Evolutionary conservation across 2,329 filamentous ascomycete genomes (phyloP).

Genomic region (Cryphonectria carpinicola): DNA sequence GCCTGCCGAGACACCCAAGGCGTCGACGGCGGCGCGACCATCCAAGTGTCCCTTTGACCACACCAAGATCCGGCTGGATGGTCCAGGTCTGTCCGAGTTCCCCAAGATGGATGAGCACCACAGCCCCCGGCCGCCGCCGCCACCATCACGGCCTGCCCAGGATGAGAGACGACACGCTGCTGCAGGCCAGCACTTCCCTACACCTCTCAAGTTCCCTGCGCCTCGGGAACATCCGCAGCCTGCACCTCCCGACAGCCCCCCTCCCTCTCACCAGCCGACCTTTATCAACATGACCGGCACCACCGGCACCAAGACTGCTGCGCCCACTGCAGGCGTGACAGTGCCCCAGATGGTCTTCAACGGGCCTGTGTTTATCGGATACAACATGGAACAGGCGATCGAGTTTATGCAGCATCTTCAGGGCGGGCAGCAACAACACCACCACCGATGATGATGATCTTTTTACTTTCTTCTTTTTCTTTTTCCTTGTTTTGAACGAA

Average conservation of each 20-base stretch:
- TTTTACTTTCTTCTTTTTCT: not conserved
- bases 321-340: slow-evolving; percentile 31
- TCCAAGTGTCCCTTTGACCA: slow-evolving; percentile 62
- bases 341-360: slow-evolving; percentile 81
- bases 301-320: slow-evolving; percentile 34
- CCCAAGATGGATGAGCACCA: slow-evolving; percentile 29
- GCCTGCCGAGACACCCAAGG: slow-evolving; percentile 32
- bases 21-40: slow-evolving; percentile 26
- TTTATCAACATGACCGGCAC: slow-evolving; percentile 53
- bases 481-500: not conserved
- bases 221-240: slow-evolving; percentile 33
- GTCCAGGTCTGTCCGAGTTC: slow-evolving; percentile 26
- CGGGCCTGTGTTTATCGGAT: slow-evolving; percentile 92
- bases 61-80: slow-evolving; percentile 34
- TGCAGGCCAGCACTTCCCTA: slow-evolving; percentile 24
- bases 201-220: slow-evolving; percentile 25
- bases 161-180: slow-evolving; percentile 13
- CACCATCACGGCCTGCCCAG: not conserved
- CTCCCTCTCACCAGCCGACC: slow-evolving; percentile 48
- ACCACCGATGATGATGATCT: slow-evolving; percentile 24
- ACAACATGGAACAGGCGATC: slow-evolving; percentile 81
- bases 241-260: slow-evolving; percentile 34
- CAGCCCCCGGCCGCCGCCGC: slow-evolving; percentile 15
- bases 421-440: slow-evolving; percentile 40
- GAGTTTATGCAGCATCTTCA: slow-evolving; percentile 69